Base-by-base conservation (phyloP, 352 stramenopile genomes). In the Phytophthora meadii region DNA sequence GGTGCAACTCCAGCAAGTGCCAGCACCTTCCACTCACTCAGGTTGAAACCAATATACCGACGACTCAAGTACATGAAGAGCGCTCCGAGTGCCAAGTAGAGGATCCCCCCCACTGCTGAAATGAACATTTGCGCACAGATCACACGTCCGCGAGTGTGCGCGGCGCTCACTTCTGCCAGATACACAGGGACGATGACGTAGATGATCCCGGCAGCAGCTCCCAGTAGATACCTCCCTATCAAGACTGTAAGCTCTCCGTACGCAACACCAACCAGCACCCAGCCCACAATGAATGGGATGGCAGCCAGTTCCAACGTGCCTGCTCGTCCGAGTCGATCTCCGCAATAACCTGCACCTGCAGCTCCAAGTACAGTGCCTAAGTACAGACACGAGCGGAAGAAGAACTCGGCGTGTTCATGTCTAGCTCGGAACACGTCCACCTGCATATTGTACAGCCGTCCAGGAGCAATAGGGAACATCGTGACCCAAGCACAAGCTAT, bases 381-480 rank as follows among this genome's bases (percentile, higher is more conserved):
- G 36, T 83, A 81, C 19, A 92, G 60, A 49, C 86, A 92, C 34
- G 83, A 76, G 36, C 72, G 69, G 55, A 84, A 85, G 61, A 90
- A 94, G 68, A 92, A 94, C 39, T 72, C 71, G 24, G 87, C 67
- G 56, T 92, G 82, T 41, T 75, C 74, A 58, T 93, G 82, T 63
- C 74, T 77, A n/a, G 76, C 82, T 72, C 70, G 78, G 61, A 94
- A 94, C 14, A 93, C 76, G 57, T 94, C 84, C 47, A 94, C 82
- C 64, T 94, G 84, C 70, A 94, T 92, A 65, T 93, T 90, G 73
- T 94, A 94, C 9, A 94, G 77, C 7, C 84, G 68, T 27, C 56
- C 77, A 9, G 87, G 82, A 11, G 82, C 79, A 49, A 94, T 77
- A 36, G 87, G 87, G 72, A 93, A 94, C 39, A 92, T 72, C 47